These are phyloP conservation scores for Sporothrix luriei DNA, from an alignment of 2,329 filamentous ascomycete species.

Conservation along the genomic window DNA sequence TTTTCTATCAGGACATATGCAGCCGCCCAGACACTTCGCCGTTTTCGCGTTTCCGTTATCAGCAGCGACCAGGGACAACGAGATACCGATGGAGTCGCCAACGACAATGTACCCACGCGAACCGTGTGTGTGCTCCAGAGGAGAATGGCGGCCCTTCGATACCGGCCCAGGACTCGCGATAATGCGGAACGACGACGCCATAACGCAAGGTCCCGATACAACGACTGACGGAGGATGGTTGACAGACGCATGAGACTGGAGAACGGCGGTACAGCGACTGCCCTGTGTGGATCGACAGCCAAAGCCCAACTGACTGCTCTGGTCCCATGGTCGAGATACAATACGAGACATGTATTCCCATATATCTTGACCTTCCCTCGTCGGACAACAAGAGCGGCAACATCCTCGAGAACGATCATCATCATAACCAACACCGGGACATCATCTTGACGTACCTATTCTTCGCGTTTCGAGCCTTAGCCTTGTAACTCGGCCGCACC, in stretches of 20 bases:
- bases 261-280: neutral
- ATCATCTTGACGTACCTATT: neutral
- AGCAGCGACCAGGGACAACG: neutral
- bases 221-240: neutral
- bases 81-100: neutral
- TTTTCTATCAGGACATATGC: neutral
- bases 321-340: neutral
- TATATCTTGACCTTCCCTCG: constrained; percentile 8
- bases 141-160: neutral
- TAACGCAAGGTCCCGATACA: neutral
- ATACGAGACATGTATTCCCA: neutral
- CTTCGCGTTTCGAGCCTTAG: neutral
- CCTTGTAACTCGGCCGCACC: neutral
- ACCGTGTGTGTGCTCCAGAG: neutral
- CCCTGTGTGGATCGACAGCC: neutral
- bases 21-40: neutral
- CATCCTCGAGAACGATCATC: neutral
- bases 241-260: neutral
- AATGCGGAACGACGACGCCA: neutral
- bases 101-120: neutral
- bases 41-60: constrained; percentile 21
- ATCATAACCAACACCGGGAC: neutral
- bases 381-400: neutral
- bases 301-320: neutral
- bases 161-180: neutral